Percentiles rank a stretch among this genome's conserved stretches.
These are phyloP conservation scores for Dissophora ornata DNA, from an alignment of 192 early-diverging fungal genomes.

Conservation along the genomic window DNA sequence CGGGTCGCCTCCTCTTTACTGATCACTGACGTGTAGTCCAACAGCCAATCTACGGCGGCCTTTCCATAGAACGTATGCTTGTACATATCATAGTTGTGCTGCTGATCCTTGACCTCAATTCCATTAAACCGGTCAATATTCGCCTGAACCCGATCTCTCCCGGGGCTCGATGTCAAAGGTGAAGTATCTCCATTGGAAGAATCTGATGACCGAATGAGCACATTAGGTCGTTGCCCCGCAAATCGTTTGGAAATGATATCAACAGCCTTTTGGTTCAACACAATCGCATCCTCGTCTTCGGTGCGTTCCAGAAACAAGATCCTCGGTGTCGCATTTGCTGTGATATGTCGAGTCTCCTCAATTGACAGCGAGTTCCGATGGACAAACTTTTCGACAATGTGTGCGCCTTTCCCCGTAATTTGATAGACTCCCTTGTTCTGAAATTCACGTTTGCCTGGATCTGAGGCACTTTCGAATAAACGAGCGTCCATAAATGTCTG, in stretches of 20 bases:
- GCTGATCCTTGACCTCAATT: slow-evolving; percentile 60
- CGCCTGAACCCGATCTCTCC: slow-evolving; percentile 18
- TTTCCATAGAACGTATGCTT: slow-evolving; percentile 62
- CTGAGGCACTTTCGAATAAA: slow-evolving; percentile 57
- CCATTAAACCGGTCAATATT: slow-evolving; percentile 54
- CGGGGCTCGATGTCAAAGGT: slow-evolving; percentile 23
- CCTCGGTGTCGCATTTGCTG: slow-evolving; percentile 43
- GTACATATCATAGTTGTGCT: slow-evolving; percentile 54
- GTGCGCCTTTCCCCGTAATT: slow-evolving; percentile 64
- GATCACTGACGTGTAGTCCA: slow-evolving; percentile 62
- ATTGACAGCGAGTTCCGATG: slow-evolving; percentile 49
- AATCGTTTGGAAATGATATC: slow-evolving; percentile 56
- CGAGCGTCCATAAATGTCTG: slow-evolving; percentile 66
- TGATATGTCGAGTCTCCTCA: slow-evolving; percentile 57
- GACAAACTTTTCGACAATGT: slow-evolving; percentile 62
- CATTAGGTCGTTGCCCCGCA: slow-evolving; percentile 55
- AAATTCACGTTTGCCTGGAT: slow-evolving; percentile 58
- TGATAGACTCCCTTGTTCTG: slow-evolving; percentile 62
- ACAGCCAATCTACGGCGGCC: slow-evolving; percentile 60
- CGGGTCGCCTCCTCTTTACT: slow-evolving; percentile 60
- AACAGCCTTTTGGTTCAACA: slow-evolving; percentile 53
- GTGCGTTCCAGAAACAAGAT: slow-evolving; percentile 56
- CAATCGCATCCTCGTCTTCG: slow-evolving; percentile 63
- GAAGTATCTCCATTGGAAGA: slow-evolving; percentile 1
- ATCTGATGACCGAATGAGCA: slow-evolving; percentile 11